Evolutionary conservation across 257 asterid genomes (phyloP).

Genomic region (Capsicum rhomboideum): DNA sequence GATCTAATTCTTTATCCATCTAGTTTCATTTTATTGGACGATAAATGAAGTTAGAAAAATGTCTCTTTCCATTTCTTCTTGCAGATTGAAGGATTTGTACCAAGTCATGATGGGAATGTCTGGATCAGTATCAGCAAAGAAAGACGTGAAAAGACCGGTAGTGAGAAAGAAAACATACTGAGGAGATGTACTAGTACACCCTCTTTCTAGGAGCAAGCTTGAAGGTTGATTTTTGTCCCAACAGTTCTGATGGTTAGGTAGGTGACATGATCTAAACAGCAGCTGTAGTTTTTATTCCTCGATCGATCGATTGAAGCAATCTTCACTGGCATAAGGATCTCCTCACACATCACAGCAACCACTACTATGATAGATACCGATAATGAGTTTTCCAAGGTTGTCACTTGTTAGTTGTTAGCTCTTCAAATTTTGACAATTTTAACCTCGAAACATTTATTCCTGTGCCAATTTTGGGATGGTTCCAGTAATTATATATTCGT

Average conservation of each 20-base stretch:
- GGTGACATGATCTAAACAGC: not conserved
- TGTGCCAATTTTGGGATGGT: not conserved
- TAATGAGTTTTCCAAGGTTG: not conserved
- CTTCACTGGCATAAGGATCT: not conserved
- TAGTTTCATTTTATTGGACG: not conserved
- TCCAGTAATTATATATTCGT: not conserved
- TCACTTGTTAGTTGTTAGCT: not conserved
- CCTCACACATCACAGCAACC: not conserved
- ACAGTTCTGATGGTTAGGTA: not conserved
- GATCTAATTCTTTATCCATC: not conserved
- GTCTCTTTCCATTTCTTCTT: not conserved
- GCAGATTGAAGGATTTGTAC: slow-evolving; percentile 67
- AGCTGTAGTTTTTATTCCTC: not conserved
- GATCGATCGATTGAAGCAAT: not conserved
- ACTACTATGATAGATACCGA: not conserved
- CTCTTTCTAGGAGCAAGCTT: not conserved
- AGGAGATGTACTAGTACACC: slow-evolving; percentile 4
- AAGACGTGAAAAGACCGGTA: slow-evolving; percentile 49
- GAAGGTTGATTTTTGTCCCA: not conserved
- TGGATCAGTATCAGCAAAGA: slow-evolving; percentile 41
- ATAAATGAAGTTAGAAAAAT: not conserved
- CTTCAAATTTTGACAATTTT: not conserved
- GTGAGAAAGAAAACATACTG: slow-evolving; percentile 63
- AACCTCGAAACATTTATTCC: not conserved
- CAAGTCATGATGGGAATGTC: slow-evolving; percentile 40